Percentiles rank a stretch among this genome's conserved stretches.
phyloP scores from a whole-genome alignment of 2,329 filamentous ascomycete species.

The Paracorniculantispora psalliotae region DNA sequence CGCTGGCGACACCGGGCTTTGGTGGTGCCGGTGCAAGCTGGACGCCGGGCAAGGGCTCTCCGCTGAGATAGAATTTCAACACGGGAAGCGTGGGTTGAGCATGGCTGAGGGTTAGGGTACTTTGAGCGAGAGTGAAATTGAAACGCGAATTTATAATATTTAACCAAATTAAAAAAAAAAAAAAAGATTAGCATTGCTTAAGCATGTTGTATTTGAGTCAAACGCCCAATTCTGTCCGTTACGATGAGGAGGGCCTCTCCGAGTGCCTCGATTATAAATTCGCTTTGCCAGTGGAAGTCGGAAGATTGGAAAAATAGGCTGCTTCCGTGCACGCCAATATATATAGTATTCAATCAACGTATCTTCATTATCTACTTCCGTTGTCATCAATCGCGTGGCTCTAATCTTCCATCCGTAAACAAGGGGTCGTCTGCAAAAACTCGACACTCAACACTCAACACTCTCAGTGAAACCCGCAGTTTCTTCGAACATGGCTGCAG shows the following conservation, averaged over 20 bases:
- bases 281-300: neutral
- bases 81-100: neutral
- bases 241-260: too few relatives aligned
- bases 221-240: too few relatives aligned
- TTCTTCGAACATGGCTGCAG: neutral
- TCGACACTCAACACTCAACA: neutral
- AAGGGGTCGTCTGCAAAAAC: neutral
- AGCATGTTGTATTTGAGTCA: neutral
- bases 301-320: neutral
- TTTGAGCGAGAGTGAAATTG: neutral
- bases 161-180: neutral
- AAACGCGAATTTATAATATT: neutral
- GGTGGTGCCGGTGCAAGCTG: conserved; percentile 33
- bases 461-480: neutral
- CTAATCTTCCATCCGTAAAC: neutral
- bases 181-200: neutral
- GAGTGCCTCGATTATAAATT: neutral
- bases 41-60: conserved; percentile 44
- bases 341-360: neutral
- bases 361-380: neutral
- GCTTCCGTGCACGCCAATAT: neutral
- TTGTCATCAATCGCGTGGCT: neutral
- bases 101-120: neutral
- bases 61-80: conserved; percentile 23
- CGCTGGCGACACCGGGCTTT: conserved; percentile 33